Base-by-base conservation (phyloP, 768 basidiomycete species). In the Hysterangium stoloniferum region DNA sequence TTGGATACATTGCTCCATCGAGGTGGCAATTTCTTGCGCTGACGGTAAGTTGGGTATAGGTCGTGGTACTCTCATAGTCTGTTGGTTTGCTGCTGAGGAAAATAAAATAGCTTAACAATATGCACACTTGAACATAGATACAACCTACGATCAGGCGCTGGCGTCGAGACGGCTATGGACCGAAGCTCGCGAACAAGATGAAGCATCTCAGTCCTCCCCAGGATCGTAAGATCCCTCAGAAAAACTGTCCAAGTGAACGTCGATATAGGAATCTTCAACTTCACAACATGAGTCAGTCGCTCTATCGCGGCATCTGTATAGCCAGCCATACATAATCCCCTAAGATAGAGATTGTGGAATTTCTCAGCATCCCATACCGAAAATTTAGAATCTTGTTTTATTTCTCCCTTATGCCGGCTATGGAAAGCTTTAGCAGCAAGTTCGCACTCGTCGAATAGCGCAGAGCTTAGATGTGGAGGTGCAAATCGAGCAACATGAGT, bases 401-500 rank as follows among this genome's bases (percentile, higher is more conserved):
- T 51, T 42, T 42, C 27, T 35, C 19, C 24, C 8, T 33, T 17
- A 35, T 28, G 31, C 5, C 49, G 38, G 13, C 20, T 31, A 22
- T 41, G 43, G 25, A 51, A 51, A n/a, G 37, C 40, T 12, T 13
- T 22, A 2, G 49, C 49, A n/a, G 37, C 24, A 20, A 27, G 17
- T 20, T 51, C 38, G 19, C 22, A 41, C 13, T 41, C 27, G 22
- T 32, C 29, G n/a, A 51, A 28, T 9, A 41, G 32, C 4, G 49
- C 49, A 11, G 25, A 19, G 25, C 49, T 51, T 27, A 51, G n/a
- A 2, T 29, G 5, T 9, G 49, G 49, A 17, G 49, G 29, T 28
- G 49, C 38, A 51, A 51, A 42, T 13, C 49, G 49, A 29, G 38
- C 37, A 41, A 51, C 33, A 29, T 51, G 49, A 42, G 49, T 32